Base-by-base conservation (phyloP, 2,329 filamentous ascomycete genomes). In the Dissoconium aciculare region DNA sequence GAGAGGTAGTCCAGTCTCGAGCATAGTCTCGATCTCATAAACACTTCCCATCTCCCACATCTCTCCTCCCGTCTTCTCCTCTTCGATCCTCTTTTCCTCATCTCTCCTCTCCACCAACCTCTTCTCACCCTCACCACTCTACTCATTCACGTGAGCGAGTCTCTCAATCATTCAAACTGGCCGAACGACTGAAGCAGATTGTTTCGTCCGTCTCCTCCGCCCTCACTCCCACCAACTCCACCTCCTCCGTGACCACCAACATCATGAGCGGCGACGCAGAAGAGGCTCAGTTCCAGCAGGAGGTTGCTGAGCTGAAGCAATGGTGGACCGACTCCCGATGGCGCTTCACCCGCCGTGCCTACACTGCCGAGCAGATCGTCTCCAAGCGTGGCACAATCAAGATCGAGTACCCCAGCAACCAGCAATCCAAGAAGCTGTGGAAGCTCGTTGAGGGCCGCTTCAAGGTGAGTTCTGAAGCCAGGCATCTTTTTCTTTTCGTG, bases 281-380 rank as follows among this genome's bases (percentile, higher is more conserved):
- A 50, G 76, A 85, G 57, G 57, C 78, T 48, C 62, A 75, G 50
- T 93, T 78, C 61, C 67, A 73, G 50, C 69, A 78, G 44, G 89
- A 98, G 55, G 83, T 95, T 37, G 73, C 78, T 49, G 74, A 78
- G 44, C 78, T 95, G 45, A 82, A 94, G 71, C 63, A 78, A 57
- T 98, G 89, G 89, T 98, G 89, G 89, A 69, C 66, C 31, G 81
- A 91, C 49, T 72, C 83, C 34, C 71, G 89, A 67, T 98, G 89
- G 89, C 71, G 81, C 54, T 73, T 82, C 59, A 98, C 89, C 47
- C 85, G 80, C 63, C 71, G 89, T 35, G 77, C 89, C 14, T 98
- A 89, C 57, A 93, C 85, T 3, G 84, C 89, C 17, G 89, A 95
- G 67, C 81, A 92, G 62, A 95, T 98, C 52, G 89, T 92, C 41